Evolutionary conservation across 176 grass and related monocot genomes (phyloP), one percentile per base, ranked within the genome.

Genomic region (Juncus effusus): DNA sequence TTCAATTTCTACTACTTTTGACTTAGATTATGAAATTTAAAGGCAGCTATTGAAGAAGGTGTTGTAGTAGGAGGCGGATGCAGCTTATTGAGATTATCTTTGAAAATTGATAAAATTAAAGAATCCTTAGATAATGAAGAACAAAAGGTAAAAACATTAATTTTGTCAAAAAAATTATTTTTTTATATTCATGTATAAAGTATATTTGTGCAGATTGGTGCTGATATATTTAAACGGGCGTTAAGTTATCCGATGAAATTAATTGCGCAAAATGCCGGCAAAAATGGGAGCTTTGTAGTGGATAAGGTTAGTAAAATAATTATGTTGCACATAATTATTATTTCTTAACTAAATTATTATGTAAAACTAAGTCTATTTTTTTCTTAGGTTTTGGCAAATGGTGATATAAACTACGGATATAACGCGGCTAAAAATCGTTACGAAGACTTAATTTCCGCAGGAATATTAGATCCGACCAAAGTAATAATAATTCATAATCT

Each of bases 11-110:
- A 72, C 3, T 49, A 62, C 36, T 36, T 69, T 63, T 56, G 64
- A 14, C 52, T 40, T 19, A 53, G 3, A 41, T 55, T 59, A 38
- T 65, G 51, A 35, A 36, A 77, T 67, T 74, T 64, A 74, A 67
- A 96, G 92, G 84, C 92, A 79, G 85, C 87, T 85, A 86, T 96
- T 75, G 92, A 96, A 62, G 92, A 91, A 83, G 92, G 92, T 72
- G 84, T 96, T 79, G 92, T 91, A 68, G 80, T 96, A 79, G 92
- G 92, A 10, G 92, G 92, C 72, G 87, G 92, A 76, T 96, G 92
- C 57, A 80, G 87, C 66, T 78, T 96, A 74, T 66, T 96, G 80
- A 88, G 92, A 77, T 81, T 96, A 74, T 96, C 85, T 12, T 62
- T 56, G 41, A 96, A 88, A 78, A 79, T 96, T 36, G 79, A 91